Conservation (phyloP, 2,329 filamentous ascomycete genomes). For the Eutypella sp. region DNA sequence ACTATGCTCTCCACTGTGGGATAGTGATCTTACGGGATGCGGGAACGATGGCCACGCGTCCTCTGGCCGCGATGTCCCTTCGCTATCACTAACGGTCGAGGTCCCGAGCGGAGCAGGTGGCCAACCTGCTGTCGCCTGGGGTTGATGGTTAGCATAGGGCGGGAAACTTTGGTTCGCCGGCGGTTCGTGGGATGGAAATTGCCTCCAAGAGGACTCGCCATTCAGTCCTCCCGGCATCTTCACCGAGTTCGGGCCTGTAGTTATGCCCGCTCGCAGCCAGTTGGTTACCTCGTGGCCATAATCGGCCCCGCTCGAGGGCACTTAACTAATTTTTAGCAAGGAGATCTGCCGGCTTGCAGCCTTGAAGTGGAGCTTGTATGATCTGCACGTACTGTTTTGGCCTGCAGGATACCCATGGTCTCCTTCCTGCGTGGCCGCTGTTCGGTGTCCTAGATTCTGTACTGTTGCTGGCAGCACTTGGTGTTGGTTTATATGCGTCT, state of each 20-base stretch:
- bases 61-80: constrained; percentile 33
- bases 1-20: constrained; percentile 41
- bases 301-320: constrained; percentile 30
- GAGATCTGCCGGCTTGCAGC: background rate
- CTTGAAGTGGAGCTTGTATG: constrained; percentile 1
- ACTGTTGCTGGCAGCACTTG: constrained; percentile 38
- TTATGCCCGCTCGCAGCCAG: constrained; percentile 37
- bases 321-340: constrained; percentile 25
- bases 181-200: constrained; percentile 45
- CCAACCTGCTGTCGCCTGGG: constrained; percentile 37
- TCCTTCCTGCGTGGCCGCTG: background rate
- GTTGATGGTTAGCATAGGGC: constrained; percentile 40
- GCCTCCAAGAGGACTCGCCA: constrained; percentile 38
- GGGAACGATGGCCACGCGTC: constrained; percentile 41
- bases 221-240: constrained; percentile 39
- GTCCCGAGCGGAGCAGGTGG: constrained; percentile 18
- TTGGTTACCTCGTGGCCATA: constrained; percentile 35
- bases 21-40: constrained; percentile 41
- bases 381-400: constrained; percentile 36
- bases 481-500: constrained; percentile 34
- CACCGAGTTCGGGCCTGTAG: constrained; percentile 32
- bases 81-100: constrained; percentile 33
- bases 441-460: constrained; percentile 31
- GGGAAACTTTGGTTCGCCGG: constrained; percentile 47
- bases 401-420: constrained; percentile 32